phyloP scores from a whole-genome alignment of 2,329 filamentous ascomycete genomes.

The Ceratocystis cubensis region DNA sequence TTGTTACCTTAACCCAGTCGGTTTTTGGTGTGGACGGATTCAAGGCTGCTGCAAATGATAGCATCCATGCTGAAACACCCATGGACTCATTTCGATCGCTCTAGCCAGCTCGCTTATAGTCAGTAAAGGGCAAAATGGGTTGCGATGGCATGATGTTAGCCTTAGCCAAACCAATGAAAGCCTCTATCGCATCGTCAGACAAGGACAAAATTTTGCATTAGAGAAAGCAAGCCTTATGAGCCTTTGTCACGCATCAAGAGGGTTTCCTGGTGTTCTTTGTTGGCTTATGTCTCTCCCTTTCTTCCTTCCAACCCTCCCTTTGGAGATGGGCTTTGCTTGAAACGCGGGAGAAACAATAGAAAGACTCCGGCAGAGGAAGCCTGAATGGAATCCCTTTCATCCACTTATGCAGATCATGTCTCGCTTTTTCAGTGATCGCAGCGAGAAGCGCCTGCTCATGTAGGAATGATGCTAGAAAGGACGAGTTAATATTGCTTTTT shows the following conservation, averaged over 20 bases:
- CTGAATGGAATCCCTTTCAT: neutral
- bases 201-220: no score
- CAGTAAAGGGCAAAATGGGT: neutral
- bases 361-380: constrained; percentile 3
- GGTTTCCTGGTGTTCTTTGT: neutral
- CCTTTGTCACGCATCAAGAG: neutral
- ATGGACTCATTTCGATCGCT: neutral
- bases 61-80: constrained; percentile 9
- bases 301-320: neutral
- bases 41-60: neutral
- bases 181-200: neutral
- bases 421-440: neutral
- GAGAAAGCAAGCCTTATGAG: no score
- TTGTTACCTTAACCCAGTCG: neutral
- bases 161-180: neutral
- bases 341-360: constrained; percentile 4
- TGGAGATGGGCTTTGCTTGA: constrained; percentile 5
- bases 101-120: constrained; percentile 4
- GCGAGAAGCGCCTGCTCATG: neutral
- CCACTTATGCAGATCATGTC: neutral
- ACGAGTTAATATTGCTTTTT: neutral
- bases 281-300: neutral
- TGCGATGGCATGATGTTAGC: neutral
- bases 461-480: neutral
- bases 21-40: neutral